phyloP scores from a whole-genome alignment of 805 yeast species.

The Wickerhamiella kazuoi region DNA sequence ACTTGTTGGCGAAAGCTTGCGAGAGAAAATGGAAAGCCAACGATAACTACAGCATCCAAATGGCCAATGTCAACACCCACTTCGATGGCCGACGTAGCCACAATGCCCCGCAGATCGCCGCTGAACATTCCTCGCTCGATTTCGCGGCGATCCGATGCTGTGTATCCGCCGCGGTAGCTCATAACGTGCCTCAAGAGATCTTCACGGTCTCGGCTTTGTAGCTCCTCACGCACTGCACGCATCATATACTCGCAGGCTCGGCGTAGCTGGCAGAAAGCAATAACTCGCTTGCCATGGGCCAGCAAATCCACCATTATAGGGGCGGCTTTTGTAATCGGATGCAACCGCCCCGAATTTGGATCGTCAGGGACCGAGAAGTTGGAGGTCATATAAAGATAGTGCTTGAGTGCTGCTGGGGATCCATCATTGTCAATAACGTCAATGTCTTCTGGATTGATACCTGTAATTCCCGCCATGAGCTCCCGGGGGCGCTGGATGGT shows the following conservation, averaged over 20 bases:
- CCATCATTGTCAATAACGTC: conserved; percentile 62
- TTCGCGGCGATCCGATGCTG: conserved; percentile 65
- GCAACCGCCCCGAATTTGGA: conserved; percentile 41
- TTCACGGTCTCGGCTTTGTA: conserved; percentile 24
- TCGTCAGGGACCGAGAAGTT: conserved; percentile 48
- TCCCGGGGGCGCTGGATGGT: conserved; percentile 58
- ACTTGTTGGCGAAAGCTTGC: conserved; percentile 87
- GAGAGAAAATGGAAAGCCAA: conserved; percentile 81
- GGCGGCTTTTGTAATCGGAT: conserved; percentile 61
- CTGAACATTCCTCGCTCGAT: conserved; percentile 83
- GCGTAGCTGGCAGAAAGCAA: conserved; percentile 80
- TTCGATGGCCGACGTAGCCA: conserved; percentile 91
- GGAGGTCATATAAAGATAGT: conserved; percentile 70
- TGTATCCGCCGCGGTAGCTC: conserved; percentile 93
- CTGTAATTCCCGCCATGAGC: conserved; percentile 63
- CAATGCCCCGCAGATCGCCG: conserved; percentile 68
- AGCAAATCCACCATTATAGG: conserved; percentile 51
- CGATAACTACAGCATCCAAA: conserved; percentile 75
- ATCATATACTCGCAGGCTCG: conserved; percentile 72
- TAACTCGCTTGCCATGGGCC: conserved; percentile 49
- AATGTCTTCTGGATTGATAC: conserved; percentile 32
- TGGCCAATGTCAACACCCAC: conserved; percentile 91
- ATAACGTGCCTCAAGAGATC: conserved; percentile 45
- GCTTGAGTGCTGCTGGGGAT: conserved; percentile 67
- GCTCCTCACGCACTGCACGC: conserved; percentile 55